Evolutionary conservation across 345 rosid genomes (phyloP), one percentile per base, ranked within the genome.

Genomic region (Salix dunnii): DNA sequence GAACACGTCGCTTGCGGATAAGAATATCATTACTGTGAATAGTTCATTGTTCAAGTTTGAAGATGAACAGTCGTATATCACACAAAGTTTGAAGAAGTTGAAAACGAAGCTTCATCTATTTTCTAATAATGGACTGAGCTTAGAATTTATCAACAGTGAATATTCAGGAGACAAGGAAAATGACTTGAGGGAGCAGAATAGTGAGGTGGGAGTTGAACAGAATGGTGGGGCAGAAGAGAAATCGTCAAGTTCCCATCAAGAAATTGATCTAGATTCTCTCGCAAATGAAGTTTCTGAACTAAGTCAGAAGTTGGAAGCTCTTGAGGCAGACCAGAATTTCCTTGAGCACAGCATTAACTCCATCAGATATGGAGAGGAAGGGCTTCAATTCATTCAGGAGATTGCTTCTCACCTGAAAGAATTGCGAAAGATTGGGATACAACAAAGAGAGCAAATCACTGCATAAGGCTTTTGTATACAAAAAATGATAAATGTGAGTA

Each of bases 291-390:
- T 85, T 20, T 62, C 75, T 46, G 87, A 83, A 72, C 79, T 89
- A 64, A 85, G 77, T 30, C 87, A 87, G 55, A 86, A 88, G 73
- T 76, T 89, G 65, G 88, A 86, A 76, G 82, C 68, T 74, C 88
- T 89, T 7, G 86, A 87, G 79, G 83, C 87, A 27, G 87, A 86
- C 78, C 76, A 77, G 74, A 78, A 76, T 77, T 84, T 87, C 66
- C 73, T 89, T 53, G 89, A 89, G 76, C 89, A 84, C 72, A 77
- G 85, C 55, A 76, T 89, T 68, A 87, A 76, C 69, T 87, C 88
- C 17, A 82, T 89, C 6, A 80, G 67, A 46, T 65, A 75, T 7
- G 92, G 89, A 40, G 73, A 79, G 18, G 89, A 89, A 28, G 88
- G 90, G 10, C 71, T 86, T 27, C 74, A 69, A 28, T 86, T 87